These are phyloP conservation scores for Wickerhamiella kazuoi DNA, from an alignment of 805 yeast genomes.

Conservation along the genomic window DNA sequence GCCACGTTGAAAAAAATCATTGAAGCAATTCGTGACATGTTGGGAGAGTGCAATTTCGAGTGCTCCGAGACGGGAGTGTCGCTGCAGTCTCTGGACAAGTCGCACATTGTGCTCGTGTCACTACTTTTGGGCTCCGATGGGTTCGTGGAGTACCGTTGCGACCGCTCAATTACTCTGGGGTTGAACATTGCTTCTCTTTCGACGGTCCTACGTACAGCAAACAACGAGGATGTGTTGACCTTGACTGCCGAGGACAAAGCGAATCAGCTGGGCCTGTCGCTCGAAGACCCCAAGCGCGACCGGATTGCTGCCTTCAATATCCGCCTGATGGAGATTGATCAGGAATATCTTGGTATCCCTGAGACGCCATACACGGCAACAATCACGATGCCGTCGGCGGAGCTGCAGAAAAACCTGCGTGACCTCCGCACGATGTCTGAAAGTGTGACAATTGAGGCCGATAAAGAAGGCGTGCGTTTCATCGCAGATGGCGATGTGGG, in stretches of 20 bases:
- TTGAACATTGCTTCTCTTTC: conserved; percentile 73
- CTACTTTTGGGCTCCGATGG: conserved; percentile 75
- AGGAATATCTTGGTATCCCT: conserved; percentile 83
- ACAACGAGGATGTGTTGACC: conserved; percentile 73
- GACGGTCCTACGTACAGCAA: conserved; percentile 81
- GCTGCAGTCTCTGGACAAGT: conserved; percentile 94
- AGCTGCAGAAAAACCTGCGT: conserved; percentile 75
- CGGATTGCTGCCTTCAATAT: conserved; percentile 81
- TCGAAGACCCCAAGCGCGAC: conserved; percentile 83
- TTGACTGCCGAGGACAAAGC: conserved; percentile 80
- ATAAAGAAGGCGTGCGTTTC: conserved; percentile 84
- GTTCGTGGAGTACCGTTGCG: conserved; percentile 86
- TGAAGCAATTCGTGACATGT: conserved; percentile 89
- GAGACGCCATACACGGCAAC: conserved; percentile 83
- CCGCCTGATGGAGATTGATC: conserved; percentile 90
- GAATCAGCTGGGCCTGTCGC: conserved; percentile 58
- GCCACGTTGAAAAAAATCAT: conserved; percentile 78
- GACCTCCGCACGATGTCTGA: conserved; percentile 79
- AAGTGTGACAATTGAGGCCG: conserved; percentile 66
- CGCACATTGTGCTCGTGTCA: conserved; percentile 84
- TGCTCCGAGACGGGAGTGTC: conserved; percentile 91
- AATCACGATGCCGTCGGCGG: conserved; percentile 71
- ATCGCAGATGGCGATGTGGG: conserved; percentile 85
- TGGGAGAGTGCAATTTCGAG: conserved; percentile 87
- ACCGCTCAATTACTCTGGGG: conserved; percentile 81